Percentiles rank a stretch among this genome's conserved stretches.
phyloP scores from a whole-genome alignment of 1,284 basidiomycete genomes.

The Serendipita sp. region DNA sequence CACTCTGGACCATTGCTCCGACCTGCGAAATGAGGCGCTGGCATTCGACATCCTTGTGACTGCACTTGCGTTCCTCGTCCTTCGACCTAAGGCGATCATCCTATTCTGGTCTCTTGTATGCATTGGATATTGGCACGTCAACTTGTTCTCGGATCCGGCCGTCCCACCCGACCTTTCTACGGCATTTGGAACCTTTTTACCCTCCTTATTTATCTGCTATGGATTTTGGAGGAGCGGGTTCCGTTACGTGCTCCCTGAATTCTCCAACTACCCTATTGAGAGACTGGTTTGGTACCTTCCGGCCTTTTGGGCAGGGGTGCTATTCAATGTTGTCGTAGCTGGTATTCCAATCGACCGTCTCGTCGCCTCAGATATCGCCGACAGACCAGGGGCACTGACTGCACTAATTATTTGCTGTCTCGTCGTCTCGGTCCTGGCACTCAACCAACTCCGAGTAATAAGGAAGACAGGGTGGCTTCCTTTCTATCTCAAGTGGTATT shows the following conservation, averaged over 20 bases:
- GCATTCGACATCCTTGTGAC: conserved; percentile 58
- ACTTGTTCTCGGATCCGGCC: conserved; percentile 64
- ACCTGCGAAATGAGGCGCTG: conserved; percentile 53
- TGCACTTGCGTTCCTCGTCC: conserved; percentile 50
- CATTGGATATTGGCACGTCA: conserved; percentile 79
- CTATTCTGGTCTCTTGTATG: conserved; percentile 67
- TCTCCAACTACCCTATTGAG: conserved; percentile 56
- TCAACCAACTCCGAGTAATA: conserved; percentile 74
- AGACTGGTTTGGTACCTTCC: conserved; percentile 58
- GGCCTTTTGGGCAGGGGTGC: conserved; percentile 69
- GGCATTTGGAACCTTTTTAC: conserved; percentile 66
- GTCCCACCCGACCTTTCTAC: conserved; percentile 53
- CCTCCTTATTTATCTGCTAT: conserved; percentile 65
- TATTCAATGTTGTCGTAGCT: conserved; percentile 49
- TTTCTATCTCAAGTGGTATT: conserved; percentile 58
- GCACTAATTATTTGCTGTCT: conserved; percentile 59
- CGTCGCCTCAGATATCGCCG: conserved; percentile 50
- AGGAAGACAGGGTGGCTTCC: conserved; percentile 72
- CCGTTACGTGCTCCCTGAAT: conserved; percentile 61
- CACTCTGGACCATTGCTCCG: conserved; percentile 46
- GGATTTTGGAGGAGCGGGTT: conserved; percentile 67
- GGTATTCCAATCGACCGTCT: conserved; percentile 64
- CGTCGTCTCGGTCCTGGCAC: conserved; percentile 40
- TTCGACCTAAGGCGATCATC: conserved; percentile 59
- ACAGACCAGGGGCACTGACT: conserved; percentile 55